These are phyloP conservation scores for Priceomyces fermenticarens DNA, from an alignment of 805 yeast species.

Conservation along the genomic window DNA sequence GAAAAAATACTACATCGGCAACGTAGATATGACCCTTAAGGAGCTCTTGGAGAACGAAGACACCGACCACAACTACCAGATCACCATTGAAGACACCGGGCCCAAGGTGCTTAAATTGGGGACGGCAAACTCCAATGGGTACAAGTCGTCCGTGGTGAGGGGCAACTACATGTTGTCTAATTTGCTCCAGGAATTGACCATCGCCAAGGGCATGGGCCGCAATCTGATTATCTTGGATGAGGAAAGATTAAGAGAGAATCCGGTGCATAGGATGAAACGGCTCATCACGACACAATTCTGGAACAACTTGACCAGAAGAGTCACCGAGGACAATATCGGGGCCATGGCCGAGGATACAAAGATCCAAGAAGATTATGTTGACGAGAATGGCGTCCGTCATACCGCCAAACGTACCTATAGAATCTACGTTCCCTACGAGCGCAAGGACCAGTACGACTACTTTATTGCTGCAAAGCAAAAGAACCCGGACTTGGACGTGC, in stretches of 20 bases:
- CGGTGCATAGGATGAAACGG: conserved; percentile 72
- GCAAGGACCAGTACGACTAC: conserved; percentile 71
- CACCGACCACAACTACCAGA: conserved; percentile 80
- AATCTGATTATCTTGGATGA: conserved; percentile 79
- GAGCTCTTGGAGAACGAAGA: conserved; percentile 75
- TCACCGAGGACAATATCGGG: conserved; percentile 59
- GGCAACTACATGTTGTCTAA: conserved; percentile 91
- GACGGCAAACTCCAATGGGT: conserved; percentile 86
- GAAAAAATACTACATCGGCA: conserved; percentile 63
- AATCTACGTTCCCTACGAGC: conserved; percentile 69
- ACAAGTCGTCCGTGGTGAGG: conserved; percentile 63
- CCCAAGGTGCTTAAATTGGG: conserved; percentile 29
- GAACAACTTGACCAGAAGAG: conserved; percentile 69
- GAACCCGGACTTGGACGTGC: conserved; percentile 70
- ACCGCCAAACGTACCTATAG: conserved; percentile 61
- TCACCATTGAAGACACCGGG: conserved; percentile 31
- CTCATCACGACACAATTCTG: conserved; percentile 77
- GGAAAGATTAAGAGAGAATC: conserved; percentile 80
- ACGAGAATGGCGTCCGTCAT: conserved; percentile 27
- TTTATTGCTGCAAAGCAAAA: conserved; percentile 51
- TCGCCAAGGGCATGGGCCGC: conserved; percentile 79
- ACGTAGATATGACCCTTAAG: conserved; percentile 69
- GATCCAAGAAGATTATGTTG: conserved; percentile 48
- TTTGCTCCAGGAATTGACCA: conserved; percentile 80
- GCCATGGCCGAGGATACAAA: conserved; percentile 79